A percentile compares a stretch with the other conserved stretches of the same genome.
Evolutionary conservation across 768 basidiomycete species (phyloP).

Genomic region (Lenzites betulinus): DNA sequence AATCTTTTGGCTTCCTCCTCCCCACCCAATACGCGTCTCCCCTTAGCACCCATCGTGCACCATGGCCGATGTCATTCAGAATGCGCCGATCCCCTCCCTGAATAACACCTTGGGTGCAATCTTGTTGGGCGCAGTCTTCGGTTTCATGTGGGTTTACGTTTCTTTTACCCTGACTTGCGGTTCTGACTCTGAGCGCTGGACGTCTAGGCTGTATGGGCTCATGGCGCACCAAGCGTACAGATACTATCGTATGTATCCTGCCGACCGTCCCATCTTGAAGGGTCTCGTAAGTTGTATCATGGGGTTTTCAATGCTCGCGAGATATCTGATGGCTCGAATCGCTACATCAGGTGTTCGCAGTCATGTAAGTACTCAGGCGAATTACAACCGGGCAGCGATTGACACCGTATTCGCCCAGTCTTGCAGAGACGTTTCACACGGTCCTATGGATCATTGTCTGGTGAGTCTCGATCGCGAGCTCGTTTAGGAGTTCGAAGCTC

Average conservation of each 20-base stretch:
- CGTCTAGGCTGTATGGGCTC: neutral
- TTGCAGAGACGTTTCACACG: neutral
- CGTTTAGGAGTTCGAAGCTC: too few species aligned
- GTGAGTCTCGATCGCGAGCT: too few species aligned
- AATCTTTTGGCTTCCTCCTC: too few species aligned
- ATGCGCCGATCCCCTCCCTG: too few species aligned
- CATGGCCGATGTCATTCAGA: too few species aligned
- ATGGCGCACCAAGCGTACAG: neutral
- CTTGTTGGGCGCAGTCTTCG: neutral
- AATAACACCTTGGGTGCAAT: neutral
- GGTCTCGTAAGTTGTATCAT: too few species aligned
- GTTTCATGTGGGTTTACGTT: neutral
- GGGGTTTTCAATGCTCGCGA: too few species aligned
- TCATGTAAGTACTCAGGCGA: neutral
- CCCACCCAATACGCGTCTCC: too few species aligned
- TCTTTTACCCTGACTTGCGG: too few species aligned
- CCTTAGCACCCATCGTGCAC: too few species aligned
- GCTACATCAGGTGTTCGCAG: neutral
- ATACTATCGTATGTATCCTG: neutral
- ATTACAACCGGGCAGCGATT: neutral
- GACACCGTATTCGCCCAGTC: neutral
- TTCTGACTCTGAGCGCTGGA: neutral
- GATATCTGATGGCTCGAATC: neutral
- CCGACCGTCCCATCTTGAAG: neutral
- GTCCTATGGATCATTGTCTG: neutral